Percentiles rank a stretch among this genome's conserved stretches.
Evolutionary conservation across 2,329 filamentous ascomycete species (phyloP).

Genomic region (Talaromyces sp.): DNA sequence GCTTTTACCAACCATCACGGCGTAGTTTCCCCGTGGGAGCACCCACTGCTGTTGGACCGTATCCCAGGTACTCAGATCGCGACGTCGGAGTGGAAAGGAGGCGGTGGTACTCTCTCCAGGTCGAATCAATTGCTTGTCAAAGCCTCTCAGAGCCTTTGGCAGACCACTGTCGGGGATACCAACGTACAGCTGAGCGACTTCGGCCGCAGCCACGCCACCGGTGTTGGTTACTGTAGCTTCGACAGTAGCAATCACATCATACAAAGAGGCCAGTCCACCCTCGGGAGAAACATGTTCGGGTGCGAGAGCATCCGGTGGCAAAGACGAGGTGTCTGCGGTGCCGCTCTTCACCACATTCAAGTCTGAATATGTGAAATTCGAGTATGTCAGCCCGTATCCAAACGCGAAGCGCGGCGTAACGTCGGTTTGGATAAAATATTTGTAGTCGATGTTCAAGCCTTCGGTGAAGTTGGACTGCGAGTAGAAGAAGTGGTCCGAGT

Average conservation of each 20-base stretch:
- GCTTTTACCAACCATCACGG: slow-evolving; percentile 22
- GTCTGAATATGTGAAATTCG: slow-evolving; percentile 70
- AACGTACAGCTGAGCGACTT: slow-evolving; percentile 40
- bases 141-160: slow-evolving; percentile 45
- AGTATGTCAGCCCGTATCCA: slow-evolving; percentile 40
- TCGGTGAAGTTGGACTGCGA: slow-evolving; percentile 43
- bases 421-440: slow-evolving; percentile 43
- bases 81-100: slow-evolving; percentile 41
- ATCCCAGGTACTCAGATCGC: slow-evolving; percentile 36
- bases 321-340: not conserved
- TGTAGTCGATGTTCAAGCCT: slow-evolving; percentile 52
- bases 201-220: slow-evolving; percentile 37
- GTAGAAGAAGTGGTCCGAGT: slow-evolving; percentile 11
- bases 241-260: slow-evolving; percentile 40
- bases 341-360: slow-evolving; percentile 30
- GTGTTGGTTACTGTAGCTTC: slow-evolving; percentile 42
- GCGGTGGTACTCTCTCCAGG: slow-evolving; percentile 39
- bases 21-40: slow-evolving; percentile 20
- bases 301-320: not conserved
- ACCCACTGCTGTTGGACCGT: slow-evolving; percentile 30
- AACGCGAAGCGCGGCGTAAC: slow-evolving; percentile 36
- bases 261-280: slow-evolving; percentile 51
- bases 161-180: not conserved
- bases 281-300: slow-evolving; percentile 13
- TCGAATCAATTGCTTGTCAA: slow-evolving; percentile 43